Evolutionary conservation across 768 basidiomycete genomes (phyloP).

Genomic region (Mrakia frigida): DNA sequence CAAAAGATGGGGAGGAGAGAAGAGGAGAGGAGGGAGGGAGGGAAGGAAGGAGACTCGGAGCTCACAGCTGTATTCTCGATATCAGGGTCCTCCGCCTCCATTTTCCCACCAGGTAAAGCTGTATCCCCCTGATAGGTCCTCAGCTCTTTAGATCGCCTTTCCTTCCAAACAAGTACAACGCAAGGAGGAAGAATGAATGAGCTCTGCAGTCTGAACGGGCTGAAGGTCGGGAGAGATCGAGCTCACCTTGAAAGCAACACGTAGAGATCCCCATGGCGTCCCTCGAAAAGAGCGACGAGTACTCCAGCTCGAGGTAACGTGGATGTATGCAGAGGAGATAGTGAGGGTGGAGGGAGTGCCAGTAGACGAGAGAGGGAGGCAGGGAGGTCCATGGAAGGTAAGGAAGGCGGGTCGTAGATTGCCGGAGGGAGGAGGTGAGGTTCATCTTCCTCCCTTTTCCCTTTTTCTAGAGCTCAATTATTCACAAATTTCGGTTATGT

Average conservation of each 20-base stretch:
- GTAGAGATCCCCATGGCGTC: neutral
- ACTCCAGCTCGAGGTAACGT: slow-evolving; percentile 4
- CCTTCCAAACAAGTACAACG: neutral
- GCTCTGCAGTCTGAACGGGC: neutral
- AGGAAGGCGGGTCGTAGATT: neutral
- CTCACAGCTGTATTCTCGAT: slow-evolving; percentile 21
- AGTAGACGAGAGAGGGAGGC: neutral
- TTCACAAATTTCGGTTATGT: too few relatives aligned
- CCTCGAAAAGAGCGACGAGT: slow-evolving; percentile 1
- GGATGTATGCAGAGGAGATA: neutral
- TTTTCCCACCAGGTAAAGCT: slow-evolving; percentile 12
- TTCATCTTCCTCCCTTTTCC: too few relatives aligned
- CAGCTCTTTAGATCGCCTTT: neutral
- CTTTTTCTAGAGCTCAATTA: too few relatives aligned
- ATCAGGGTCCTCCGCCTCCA: neutral
- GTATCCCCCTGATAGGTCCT: slow-evolving; percentile 10
- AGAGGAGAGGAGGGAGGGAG: neutral
- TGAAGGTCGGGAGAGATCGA: neutral
- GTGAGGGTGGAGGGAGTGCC: neutral
- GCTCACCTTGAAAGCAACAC: neutral
- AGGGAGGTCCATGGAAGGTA: slow-evolving; percentile 2
- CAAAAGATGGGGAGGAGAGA: neutral
- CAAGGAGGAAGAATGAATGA: neutral
- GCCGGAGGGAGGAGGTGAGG: neutral
- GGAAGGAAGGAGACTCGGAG: neutral